Base-by-base conservation (phyloP, 2,329 filamentous ascomycete species). In the Ophiostoma ulmi region DNA sequence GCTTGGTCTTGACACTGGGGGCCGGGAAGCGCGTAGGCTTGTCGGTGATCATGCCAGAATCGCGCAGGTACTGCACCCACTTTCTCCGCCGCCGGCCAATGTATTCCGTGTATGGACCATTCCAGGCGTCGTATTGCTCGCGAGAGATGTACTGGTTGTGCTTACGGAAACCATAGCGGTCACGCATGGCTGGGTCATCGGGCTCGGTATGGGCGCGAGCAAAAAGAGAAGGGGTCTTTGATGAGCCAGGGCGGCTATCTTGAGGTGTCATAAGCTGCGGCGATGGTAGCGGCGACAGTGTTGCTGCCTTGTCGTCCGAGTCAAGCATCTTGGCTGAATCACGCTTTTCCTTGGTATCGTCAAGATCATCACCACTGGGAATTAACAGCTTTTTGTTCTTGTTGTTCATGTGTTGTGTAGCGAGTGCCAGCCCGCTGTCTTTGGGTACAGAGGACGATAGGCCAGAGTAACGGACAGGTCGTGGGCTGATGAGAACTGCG, bases 161-260 rank as follows among this genome's bases (percentile, higher is more conserved):
- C 78, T 97, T 98, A 74, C 93, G 92, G 82, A 98, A 98, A 3
- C 94, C 94, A 76, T 97, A 97, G 20, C 92, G 87, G 78, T 97
- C 94, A 70, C 93, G 88, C 22, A 79, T 77, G 17, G 79, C 79
- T 5, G 85, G 82, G 35, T 86, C 84, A 72, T 87, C 82, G 3
- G 82, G 78, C 17, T 83, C 80, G 1, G 78, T 69, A 71, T 78
- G 70, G 73, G 78, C 71, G 39, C 76, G 73, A 69, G 74, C 44
- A 55, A 71, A 73, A 0, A 73, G 66, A 0, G 72, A 74, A 10
- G 72, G 52, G 5, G 73, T 6, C 17, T 69, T 73, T 2, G 70
- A 39, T n/a, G 73, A 71, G 5, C 36, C 44, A 0, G 72, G 73
- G 11, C 69, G 73, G 55, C 71, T 72, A 26, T 68, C 70, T 72